Percentiles rank a stretch among this genome's conserved stretches.
These are phyloP conservation scores for Podaxis sp. DNA, from an alignment of 768 basidiomycete genomes.

Conservation along the genomic window DNA sequence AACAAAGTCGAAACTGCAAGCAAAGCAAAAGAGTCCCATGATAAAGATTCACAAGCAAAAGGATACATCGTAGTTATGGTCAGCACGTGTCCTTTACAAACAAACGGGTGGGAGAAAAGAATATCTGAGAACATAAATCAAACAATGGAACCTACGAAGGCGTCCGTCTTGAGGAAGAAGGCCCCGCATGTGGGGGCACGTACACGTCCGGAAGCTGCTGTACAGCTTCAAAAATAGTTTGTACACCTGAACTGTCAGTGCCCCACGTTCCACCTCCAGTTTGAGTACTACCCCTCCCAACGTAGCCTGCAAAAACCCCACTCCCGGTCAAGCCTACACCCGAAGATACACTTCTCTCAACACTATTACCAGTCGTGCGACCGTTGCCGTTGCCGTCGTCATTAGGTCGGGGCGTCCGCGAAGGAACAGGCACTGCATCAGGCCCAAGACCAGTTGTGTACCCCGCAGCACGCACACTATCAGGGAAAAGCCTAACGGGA, in stretches of 20 bases:
- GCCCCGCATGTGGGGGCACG: background rate
- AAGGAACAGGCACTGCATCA: constrained; percentile 6
- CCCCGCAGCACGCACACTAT: constrained; percentile 35
- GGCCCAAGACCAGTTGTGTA: constrained; percentile 20
- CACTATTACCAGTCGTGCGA: background rate
- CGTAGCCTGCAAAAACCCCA: background rate
- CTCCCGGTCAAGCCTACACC: background rate
- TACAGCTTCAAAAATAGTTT: background rate
- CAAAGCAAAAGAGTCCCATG: no score
- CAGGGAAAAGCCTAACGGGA: constrained; percentile 34
- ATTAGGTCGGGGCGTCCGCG: background rate
- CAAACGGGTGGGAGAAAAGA: background rate
- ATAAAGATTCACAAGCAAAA: no score
- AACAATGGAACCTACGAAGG: background rate
- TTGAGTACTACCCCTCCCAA: background rate
- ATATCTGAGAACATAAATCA: background rate
- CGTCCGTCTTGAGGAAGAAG: constrained; percentile 3
- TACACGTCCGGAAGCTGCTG: constrained; percentile 7
- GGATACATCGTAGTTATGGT: no score
- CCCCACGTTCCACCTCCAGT: background rate
- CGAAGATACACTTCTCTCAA: background rate
- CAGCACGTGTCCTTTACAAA: background rate
- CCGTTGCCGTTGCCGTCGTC: background rate
- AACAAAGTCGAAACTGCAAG: no score
- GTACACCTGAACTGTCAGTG: constrained; percentile 10